A percentile compares a stretch with the other conserved stretches of the same genome.
phyloP scores from a whole-genome alignment of 208 protist genomes.

The Porcisia hertigi region DNA sequence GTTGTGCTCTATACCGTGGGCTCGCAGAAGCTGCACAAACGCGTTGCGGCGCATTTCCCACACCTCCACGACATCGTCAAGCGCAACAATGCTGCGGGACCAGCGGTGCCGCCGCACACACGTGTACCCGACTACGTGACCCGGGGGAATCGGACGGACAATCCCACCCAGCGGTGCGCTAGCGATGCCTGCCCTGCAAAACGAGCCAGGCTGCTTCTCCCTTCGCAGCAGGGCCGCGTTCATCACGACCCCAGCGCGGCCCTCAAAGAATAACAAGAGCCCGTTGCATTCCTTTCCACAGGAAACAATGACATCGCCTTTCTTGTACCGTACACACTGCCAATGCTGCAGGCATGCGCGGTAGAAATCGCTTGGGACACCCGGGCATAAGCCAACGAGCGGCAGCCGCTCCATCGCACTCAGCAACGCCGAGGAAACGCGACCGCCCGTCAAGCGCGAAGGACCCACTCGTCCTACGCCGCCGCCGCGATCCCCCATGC shows the following conservation, averaged over 20 bases:
- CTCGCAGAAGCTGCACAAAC: slow-evolving; percentile 65
- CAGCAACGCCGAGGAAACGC: slow-evolving; percentile 45
- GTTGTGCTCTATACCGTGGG: slow-evolving; percentile 46
- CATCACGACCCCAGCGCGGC: slow-evolving; percentile 49
- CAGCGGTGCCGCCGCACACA: slow-evolving; percentile 80
- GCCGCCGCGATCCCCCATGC: neutral
- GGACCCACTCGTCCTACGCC: neutral
- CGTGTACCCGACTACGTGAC: slow-evolving; percentile 75
- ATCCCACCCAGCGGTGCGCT: slow-evolving; percentile 5
- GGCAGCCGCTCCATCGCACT: slow-evolving; percentile 49
- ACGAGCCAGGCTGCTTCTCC: slow-evolving; percentile 18
- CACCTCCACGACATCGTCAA: slow-evolving; percentile 72
- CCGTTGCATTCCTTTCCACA: slow-evolving; percentile 80
- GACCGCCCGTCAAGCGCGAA: slow-evolving; percentile 17
- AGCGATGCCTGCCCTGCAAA: slow-evolving; percentile 20
- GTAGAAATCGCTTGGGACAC: slow-evolving; percentile 35
- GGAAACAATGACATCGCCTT: slow-evolving; percentile 52
- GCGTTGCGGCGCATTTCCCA: slow-evolving; percentile 64
- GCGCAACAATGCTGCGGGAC: slow-evolving; percentile 57
- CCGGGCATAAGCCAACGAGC: slow-evolving; percentile 40
- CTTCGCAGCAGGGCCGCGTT: slow-evolving; percentile 33
- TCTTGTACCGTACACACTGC: slow-evolving; percentile 40
- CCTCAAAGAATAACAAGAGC: slow-evolving; percentile 67
- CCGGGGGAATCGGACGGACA: slow-evolving; percentile 40
- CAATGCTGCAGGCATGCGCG: slow-evolving; percentile 38